A percentile compares a stretch with the other conserved stretches of the same genome.
phyloP scores from a whole-genome alignment of 441 rosid species.

The Pelargonium cotyledonis region DNA sequence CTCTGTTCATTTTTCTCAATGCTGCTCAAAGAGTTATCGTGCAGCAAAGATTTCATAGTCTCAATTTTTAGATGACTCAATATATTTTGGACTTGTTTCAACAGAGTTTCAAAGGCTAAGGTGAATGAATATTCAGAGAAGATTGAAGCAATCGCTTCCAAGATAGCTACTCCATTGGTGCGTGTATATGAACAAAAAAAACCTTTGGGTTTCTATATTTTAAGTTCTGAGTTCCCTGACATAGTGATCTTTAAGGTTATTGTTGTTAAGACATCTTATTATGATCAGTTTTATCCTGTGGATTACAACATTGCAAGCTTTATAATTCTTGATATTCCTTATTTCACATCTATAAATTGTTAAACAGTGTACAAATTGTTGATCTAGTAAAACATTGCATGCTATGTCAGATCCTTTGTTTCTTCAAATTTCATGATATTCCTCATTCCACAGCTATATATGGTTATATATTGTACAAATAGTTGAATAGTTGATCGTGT shows the following conservation, averaged over 20 bases:
- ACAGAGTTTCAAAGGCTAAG: constrained; percentile 55
- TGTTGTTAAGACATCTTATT: too few relatives aligned
- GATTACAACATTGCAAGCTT: too few relatives aligned
- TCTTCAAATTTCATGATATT: neutral
- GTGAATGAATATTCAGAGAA: constrained; percentile 58
- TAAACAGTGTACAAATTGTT: too few relatives aligned
- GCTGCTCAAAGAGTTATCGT: too few relatives aligned
- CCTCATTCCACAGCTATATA: neutral
- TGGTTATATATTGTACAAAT: neutral
- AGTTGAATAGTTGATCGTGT: neutral
- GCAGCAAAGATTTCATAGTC: too few relatives aligned
- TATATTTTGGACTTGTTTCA: constrained; percentile 12
- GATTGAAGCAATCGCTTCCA: constrained; percentile 55
- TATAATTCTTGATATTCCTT: too few relatives aligned
- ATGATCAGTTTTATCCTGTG: too few relatives aligned
- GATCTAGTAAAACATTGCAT: neutral
- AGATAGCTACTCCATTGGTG: constrained; percentile 39
- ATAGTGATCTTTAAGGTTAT: neutral
- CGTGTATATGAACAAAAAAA: constrained; percentile 11
- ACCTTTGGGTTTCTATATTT: neutral
- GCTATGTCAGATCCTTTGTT: neutral
- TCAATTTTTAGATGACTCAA: too few relatives aligned
- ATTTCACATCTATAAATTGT: too few relatives aligned
- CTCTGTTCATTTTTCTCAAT: too few relatives aligned
- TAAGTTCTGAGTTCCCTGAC: neutral